Base-by-base conservation (phyloP, 306 rosid genomes). In the Pterocarpus macrocarpus region DNA sequence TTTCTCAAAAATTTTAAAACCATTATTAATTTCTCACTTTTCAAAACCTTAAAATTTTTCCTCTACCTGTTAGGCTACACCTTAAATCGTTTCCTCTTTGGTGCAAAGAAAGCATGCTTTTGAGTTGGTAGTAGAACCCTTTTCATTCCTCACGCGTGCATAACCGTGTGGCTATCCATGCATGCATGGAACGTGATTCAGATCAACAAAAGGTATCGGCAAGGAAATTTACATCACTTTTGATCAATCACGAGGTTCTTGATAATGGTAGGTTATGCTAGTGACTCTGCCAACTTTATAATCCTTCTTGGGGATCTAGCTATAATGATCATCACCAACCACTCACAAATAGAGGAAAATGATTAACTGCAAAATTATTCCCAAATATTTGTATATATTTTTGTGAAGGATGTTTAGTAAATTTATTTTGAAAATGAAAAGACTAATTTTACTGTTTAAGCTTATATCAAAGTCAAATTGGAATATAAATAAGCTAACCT, bases 81-180 rank as follows among this genome's bases (percentile, higher is more conserved):
- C 5, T 50, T 50, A 50, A 12, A 12, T 15, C 22, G 13, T 50
- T 15, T 50, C 57, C 57, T 13, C 57, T 50, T 50, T 14, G 17
- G 57, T 2, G 47, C 10, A 33, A 47, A 73, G 32, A 75, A 35
- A 33, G 22, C 30, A 49, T 47, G 69, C 82, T 71, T 88, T 84
- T 69, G 69, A 78, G 91, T 81, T 56, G 81, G 79, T 63, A 52
- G 58, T 80, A 68, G 82, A 65, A 73, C 81, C 83, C 80, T 91
- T 89, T 80, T 80, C 70, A 84, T 90, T 90, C 90, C 78, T 61
- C 89, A 80, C 90, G 80, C 91, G 94, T 85, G 94, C 71, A 84
- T 58, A 61, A 17, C 70, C 76, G 22, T 74, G 82, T 35, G 76
- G 34, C 38, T 34, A 17, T 79, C 73, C 80, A 72, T 83, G 80